Evolutionary conservation across 352 stramenopile species (phyloP).

Genomic region (Pythium angustatum): DNA sequence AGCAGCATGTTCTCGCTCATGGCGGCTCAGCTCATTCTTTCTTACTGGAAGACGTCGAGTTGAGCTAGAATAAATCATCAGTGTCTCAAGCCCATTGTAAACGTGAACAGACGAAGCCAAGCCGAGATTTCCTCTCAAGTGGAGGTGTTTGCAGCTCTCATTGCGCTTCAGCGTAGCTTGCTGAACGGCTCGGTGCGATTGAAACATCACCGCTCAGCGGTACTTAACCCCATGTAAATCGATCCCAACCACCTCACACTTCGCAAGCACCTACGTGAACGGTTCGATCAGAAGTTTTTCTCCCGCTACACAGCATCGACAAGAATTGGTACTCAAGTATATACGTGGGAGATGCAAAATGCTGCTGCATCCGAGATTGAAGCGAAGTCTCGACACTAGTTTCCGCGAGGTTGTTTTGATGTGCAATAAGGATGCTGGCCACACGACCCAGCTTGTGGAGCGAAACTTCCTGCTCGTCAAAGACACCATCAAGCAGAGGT

Average conservation of each 20-base stretch:
- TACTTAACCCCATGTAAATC: slow-evolving; percentile 3
- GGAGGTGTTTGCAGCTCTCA: slow-evolving; percentile 4
- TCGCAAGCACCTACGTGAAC: slow-evolving; percentile 3
- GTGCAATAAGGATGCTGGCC: slow-evolving; percentile 7
- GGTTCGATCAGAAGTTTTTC: slow-evolving; percentile 7
- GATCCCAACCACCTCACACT: neutral
- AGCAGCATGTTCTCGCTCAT: neutral
- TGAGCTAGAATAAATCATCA: slow-evolving; percentile 4
- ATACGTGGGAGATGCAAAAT: slow-evolving; percentile 16
- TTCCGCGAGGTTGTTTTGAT: slow-evolving; percentile 6
- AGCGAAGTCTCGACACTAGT: slow-evolving; percentile 4
- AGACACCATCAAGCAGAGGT: slow-evolving; percentile 1
- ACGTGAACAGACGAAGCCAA: neutral
- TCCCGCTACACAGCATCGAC: slow-evolving; percentile 6
- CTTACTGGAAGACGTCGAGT: neutral
- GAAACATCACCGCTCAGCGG: slow-evolving; percentile 1
- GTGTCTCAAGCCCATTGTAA: slow-evolving; percentile 11
- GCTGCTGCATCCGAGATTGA: slow-evolving; percentile 11
- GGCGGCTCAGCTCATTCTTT: neutral
- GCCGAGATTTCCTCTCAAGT: slow-evolving; percentile 6
- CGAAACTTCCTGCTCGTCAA: slow-evolving; percentile 2
- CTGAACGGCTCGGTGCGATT: slow-evolving; percentile 1
- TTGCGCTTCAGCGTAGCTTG: neutral
- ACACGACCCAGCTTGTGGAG: neutral
- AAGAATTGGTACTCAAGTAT: neutral